Evolutionary conservation across 345 rosid genomes (phyloP), one percentile per base, ranked within the genome.

Genomic region (Nasturtium officinale): DNA sequence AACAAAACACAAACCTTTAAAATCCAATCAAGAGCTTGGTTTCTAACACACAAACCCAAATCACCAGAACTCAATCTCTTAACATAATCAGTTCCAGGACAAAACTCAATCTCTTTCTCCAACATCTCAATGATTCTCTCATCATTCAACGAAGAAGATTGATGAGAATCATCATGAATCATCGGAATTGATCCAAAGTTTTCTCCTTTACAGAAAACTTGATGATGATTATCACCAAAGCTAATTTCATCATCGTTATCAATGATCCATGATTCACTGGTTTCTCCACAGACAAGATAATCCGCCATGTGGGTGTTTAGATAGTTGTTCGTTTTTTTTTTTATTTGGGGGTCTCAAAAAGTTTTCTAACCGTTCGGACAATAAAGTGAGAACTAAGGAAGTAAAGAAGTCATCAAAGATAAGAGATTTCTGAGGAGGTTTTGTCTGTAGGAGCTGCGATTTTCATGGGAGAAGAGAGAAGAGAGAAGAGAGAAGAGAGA

Each of bases 21-120:
- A 78, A 89, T 86, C 96, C 90, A 89, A 71, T 86, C 85, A 43
- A 87, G 72, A 86, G 87, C 87, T 69, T 85, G 83, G 74, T 80
- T 82, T 71, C 92, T 77, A 42, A 67, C 78, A 65, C 74, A 71
- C 65, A 81, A 71, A 65, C 81, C 87, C 80, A 79, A 81, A 74
- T 82, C 89, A 51, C 87, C 89, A 74, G 76, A 73, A 54, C 86
- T 80, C 52, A 89, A 69, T 63, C 89, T 83, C 67, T 66, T 78
- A 48, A 87, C 73, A 67, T 86, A 89, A 83, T 80, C 88, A 75
- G 66, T 52, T 74, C 57, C 73, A 12, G 89, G 88, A 65, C 66
- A 73, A 66, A 83, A 85, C 69, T 83, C 82, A 21, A 62, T 45
- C 85, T 89, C 88, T 74, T 75, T 82, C 77, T 59, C 85, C 23